These are phyloP conservation scores for Protomyces macrosporus DNA, from an alignment of 1,139 yeast genomes.

Conservation along the genomic window DNA sequence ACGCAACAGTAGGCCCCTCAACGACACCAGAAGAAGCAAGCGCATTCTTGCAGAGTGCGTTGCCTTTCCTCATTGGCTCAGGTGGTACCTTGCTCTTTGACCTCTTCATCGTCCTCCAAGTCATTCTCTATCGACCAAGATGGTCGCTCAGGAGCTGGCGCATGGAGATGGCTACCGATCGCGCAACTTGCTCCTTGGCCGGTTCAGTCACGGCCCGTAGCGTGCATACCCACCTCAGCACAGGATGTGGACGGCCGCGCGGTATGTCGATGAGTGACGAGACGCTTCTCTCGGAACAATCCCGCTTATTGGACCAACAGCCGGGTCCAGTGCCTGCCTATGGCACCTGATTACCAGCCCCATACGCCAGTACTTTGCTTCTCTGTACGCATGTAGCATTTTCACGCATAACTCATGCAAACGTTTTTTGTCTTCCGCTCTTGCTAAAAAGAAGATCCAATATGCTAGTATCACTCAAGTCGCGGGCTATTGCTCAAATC, in stretches of 20 bases:
- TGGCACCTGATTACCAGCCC: neutral
- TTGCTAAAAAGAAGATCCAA: too few species aligned
- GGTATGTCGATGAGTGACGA: neutral
- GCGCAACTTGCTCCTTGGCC: neutral
- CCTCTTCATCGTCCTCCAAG: constrained; percentile 65
- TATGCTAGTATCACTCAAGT: neutral
- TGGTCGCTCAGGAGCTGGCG: neutral
- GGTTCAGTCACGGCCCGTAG: neutral
- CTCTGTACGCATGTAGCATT: too few species aligned
- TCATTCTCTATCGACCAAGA: constrained; percentile 37
- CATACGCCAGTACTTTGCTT: too few species aligned
- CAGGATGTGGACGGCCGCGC: neutral
- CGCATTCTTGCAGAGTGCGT: constrained; percentile 57
- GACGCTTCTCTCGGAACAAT: neutral
- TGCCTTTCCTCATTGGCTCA: constrained; percentile 81
- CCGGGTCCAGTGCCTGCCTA: neutral
- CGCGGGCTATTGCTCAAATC: neutral
- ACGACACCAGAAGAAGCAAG: constrained; percentile 42
- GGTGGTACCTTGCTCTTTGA: constrained; percentile 83
- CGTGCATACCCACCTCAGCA: neutral
- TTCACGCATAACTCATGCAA: neutral
- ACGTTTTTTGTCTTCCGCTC: neutral
- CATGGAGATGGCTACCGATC: neutral
- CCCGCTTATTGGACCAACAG: neutral
- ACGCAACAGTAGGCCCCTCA: constrained; percentile 32